A percentile compares a stretch with the other conserved stretches of the same genome.
These are phyloP conservation scores for Butyriboletus loyo DNA, from an alignment of 768 basidiomycete genomes.

Conservation along the genomic window DNA sequence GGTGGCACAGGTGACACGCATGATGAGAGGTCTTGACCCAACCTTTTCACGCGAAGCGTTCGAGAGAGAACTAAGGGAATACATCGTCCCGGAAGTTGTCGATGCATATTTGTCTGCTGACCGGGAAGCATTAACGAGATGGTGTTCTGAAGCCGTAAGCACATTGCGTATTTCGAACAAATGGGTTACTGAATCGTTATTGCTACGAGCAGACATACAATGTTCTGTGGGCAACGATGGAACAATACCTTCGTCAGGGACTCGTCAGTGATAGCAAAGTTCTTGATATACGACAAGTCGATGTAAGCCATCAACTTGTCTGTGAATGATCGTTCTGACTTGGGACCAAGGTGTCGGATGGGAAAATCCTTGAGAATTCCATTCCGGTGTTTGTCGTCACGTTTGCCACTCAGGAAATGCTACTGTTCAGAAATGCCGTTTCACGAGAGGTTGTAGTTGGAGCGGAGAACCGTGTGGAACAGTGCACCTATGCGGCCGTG, in stretches of 20 bases:
- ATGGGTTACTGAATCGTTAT: neutral
- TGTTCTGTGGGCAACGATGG: slow-evolving; percentile 98
- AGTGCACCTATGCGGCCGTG: slow-evolving; percentile 90
- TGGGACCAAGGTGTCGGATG: slow-evolving; percentile 63
- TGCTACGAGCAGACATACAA: slow-evolving; percentile 76
- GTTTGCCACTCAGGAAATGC: slow-evolving; percentile 91
- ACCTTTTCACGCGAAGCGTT: slow-evolving; percentile 82
- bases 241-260: slow-evolving; percentile 87
- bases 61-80: slow-evolving; percentile 88
- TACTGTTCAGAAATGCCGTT: slow-evolving; percentile 87
- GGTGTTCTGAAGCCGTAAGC: slow-evolving; percentile 95
- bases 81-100: slow-evolving; percentile 96
- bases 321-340: slow-evolving; percentile 1
- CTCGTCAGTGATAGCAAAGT: slow-evolving; percentile 91
- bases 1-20: slow-evolving; percentile 88
- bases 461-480: slow-evolving; percentile 86
- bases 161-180: neutral
- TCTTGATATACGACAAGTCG: slow-evolving; percentile 95
- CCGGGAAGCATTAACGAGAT: slow-evolving; percentile 75
- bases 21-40: slow-evolving; percentile 89
- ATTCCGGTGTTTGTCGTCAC: slow-evolving; percentile 89
- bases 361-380: slow-evolving; percentile 87
- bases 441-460: slow-evolving; percentile 86
- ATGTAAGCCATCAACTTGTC: slow-evolving; percentile 52
- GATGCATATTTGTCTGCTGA: slow-evolving; percentile 95